These are phyloP conservation scores for Pseudogymnoascus verrucosus DNA, from an alignment of 2,329 filamentous ascomycete species.

Conservation along the genomic window DNA sequence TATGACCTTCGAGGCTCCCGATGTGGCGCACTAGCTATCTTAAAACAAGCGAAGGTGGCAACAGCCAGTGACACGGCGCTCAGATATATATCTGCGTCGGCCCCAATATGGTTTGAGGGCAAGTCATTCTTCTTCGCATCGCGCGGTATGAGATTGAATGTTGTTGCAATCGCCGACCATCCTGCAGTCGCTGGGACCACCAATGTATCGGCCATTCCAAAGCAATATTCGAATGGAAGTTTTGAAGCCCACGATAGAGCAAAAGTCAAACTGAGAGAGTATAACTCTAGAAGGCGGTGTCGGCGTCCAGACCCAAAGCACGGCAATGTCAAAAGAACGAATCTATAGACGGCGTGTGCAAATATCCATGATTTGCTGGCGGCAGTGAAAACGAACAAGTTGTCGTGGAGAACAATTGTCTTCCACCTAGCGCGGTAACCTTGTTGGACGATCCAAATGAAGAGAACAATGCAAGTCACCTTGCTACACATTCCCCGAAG, in stretches of 20 bases:
- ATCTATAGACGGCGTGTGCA: constrained; percentile 22
- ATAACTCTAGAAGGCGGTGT: constrained; percentile 21
- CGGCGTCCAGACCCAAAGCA: constrained; percentile 22
- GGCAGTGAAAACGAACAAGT: constrained; percentile 21
- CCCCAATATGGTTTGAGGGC: constrained; percentile 12
- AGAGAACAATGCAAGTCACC: constrained; percentile 14
- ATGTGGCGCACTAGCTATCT: constrained; percentile 12
- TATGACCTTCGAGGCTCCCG: constrained; percentile 9
- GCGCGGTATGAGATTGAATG: constrained; percentile 15
- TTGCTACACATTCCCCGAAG: constrained; percentile 20
- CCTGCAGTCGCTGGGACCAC: constrained; percentile 15
- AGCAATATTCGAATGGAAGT: constrained; percentile 16
- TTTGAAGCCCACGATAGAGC: constrained; percentile 12
- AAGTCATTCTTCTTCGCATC: constrained; percentile 13
- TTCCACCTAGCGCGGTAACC: constrained; percentile 18
- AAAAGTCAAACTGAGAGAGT: constrained; percentile 16
- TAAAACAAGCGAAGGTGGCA: constrained; percentile 14
- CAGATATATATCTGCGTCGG: constrained; percentile 13
- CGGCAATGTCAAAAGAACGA: constrained; percentile 21
- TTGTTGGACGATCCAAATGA: constrained; percentile 16
- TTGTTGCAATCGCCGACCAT: constrained; percentile 15
- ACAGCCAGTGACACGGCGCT: constrained; percentile 14
- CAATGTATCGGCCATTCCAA: constrained; percentile 17
- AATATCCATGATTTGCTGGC: constrained; percentile 23
- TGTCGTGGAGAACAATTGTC: constrained; percentile 18